Base-by-base conservation (phyloP, 768 basidiomycete species). In the Lentinula raphanica region DNA sequence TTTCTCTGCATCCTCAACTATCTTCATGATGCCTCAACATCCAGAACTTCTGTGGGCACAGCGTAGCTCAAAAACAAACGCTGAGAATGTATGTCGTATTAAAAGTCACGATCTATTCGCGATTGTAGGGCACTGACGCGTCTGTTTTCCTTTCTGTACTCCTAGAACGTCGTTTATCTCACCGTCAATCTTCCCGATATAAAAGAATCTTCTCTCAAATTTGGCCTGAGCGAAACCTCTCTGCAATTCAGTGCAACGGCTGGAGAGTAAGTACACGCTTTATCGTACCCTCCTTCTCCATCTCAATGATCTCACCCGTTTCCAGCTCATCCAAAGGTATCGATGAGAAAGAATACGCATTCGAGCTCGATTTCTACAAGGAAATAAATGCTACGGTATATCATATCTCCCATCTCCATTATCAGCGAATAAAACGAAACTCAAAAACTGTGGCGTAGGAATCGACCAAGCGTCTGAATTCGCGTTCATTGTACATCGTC, bases 1-100 rank as follows among this genome's bases (percentile, higher is more conserved):
- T n/a, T 19, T 44, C 54, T 50, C 62, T 54, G 60, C 58, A 56
- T 57, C 55, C 58, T 55, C 48, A 49, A 44, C 32, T 61, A 61
- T 58, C 66, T 50, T 60, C 66, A 69, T 64, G 46, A 80, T 81
- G 79, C 64, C 76, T 13, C 17, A 58, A 62, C 92, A 93, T 72
- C 95, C 95, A 36, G 94, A 97, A 74, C 78, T 96, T 35, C 80
- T 94, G 2, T 98, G 95, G 94, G 95, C 96, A 46, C 95, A 98
- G 74, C 85, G 96, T 65, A 92, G 88, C 78, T 89, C 85, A 39
- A 79, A 72, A 15, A 66, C 76, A 11, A 81, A 76, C 13, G 77
- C 83, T 31, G 79, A 78, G 48, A 94, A 94, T 79, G 94, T 91
- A 46, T 40, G 70, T n/a, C 62, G 42, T 29, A 58, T 27, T 46